Evolutionary conservation across 441 rosid species (phyloP).

Genomic region (Euphorbia schlechtendalii): DNA sequence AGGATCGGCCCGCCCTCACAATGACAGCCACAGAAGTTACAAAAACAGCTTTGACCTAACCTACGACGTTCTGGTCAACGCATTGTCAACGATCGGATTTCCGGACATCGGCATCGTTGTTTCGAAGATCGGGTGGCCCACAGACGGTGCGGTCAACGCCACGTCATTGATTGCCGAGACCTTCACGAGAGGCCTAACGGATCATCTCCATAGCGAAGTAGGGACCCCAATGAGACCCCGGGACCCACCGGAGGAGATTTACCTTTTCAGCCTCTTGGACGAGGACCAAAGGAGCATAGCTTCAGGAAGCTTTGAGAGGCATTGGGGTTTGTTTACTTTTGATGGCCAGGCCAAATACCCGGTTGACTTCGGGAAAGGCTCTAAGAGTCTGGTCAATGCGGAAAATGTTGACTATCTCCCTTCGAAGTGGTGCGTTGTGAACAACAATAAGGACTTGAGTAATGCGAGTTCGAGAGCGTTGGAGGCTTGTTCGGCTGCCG

Average conservation of each 20-base stretch:
- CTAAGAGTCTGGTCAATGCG: slow-evolving; percentile 49
- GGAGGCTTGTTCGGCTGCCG: slow-evolving; percentile 59
- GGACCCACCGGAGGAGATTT: slow-evolving; percentile 53
- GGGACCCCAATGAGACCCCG: slow-evolving; percentile 54
- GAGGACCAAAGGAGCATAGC: slow-evolving; percentile 57
- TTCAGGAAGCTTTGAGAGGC: slow-evolving; percentile 71
- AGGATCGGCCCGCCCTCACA: slow-evolving; percentile 41
- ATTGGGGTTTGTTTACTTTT: slow-evolving; percentile 85
- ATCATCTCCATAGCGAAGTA: slow-evolving; percentile 49
- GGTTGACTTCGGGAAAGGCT: slow-evolving; percentile 46
- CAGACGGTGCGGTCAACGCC: slow-evolving; percentile 75
- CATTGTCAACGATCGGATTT: slow-evolving; percentile 55
- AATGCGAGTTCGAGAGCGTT: slow-evolving; percentile 53
- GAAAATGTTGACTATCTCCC: slow-evolving; percentile 66
- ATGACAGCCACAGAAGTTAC: slow-evolving; percentile 47
- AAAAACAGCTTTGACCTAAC: slow-evolving; percentile 73
- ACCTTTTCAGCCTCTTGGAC: slow-evolving; percentile 61
- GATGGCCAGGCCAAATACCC: slow-evolving; percentile 87
- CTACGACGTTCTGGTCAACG: slow-evolving; percentile 55
- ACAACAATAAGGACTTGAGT: slow-evolving; percentile 63
- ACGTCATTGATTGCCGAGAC: slow-evolving; percentile 43
- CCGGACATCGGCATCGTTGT: slow-evolving; percentile 52
- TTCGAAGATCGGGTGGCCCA: slow-evolving; percentile 86
- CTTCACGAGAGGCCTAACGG: slow-evolving; percentile 57
- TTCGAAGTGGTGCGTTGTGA: slow-evolving; percentile 75